phyloP scores from a whole-genome alignment of 176 grass and related monocot genomes.

The Paspalum vaginatum region DNA sequence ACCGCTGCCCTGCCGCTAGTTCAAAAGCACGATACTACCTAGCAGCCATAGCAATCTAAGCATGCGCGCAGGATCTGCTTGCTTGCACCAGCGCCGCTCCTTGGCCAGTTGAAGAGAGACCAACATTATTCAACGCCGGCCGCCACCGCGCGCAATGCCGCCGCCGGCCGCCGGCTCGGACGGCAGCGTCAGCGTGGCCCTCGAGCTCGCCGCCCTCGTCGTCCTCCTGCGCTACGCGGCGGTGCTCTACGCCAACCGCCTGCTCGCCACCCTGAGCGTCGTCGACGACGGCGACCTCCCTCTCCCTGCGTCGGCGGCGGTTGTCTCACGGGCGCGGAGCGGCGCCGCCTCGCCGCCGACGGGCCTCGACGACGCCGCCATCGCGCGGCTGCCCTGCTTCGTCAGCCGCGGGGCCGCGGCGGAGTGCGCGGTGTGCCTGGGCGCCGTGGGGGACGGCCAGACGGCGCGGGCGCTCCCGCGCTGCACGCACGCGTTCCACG shows the following conservation, averaged over 20 bases:
- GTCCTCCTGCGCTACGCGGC: slow-evolving; percentile 38
- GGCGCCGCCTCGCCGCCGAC: neutral
- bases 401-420: neutral
- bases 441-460: slow-evolving; percentile 36
- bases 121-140: too few species aligned
- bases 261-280: slow-evolving; percentile 28
- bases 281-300: neutral
- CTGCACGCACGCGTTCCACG: slow-evolving; percentile 65
- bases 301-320: neutral
- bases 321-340: neutral
- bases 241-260: slow-evolving; percentile 39
- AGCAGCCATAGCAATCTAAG: too few species aligned
- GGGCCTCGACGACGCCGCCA: slow-evolving; percentile 27
- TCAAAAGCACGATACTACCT: neutral
- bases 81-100: too few species aligned
- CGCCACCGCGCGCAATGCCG: neutral
- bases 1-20: neutral
- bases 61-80: neutral
- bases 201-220: slow-evolving; percentile 36
- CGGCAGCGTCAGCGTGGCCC: slow-evolving; percentile 15
- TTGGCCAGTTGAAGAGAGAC: too few species aligned
- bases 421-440: slow-evolving; percentile 56
- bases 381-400: slow-evolving; percentile 29
- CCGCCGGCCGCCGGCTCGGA: neutral
- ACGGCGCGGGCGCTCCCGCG: slow-evolving; percentile 43